Evolutionary conservation across 2,329 filamentous ascomycete genomes (phyloP).

Genomic region (Ophiostoma sp.): DNA sequence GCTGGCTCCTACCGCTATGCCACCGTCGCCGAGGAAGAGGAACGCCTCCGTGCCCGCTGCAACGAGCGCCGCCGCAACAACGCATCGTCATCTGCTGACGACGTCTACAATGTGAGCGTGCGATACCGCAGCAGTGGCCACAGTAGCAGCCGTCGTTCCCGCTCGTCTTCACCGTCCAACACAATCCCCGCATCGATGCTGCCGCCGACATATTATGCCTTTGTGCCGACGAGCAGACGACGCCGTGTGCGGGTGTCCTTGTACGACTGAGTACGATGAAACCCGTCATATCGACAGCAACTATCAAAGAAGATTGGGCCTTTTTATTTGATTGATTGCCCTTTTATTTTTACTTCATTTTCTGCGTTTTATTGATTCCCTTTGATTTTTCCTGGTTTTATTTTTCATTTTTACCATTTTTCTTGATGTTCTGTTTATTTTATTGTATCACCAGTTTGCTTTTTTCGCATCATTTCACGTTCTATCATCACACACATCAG

Average conservation of each 20-base stretch:
- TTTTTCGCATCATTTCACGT: background rate
- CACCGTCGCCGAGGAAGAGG: conserved; percentile 1
- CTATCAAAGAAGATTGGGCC: background rate
- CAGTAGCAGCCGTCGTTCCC: background rate
- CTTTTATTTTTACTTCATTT: background rate
- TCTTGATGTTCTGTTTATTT: background rate
- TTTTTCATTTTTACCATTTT: background rate
- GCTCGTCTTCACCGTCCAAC: background rate
- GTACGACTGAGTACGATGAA: background rate
- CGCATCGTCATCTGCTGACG: background rate
- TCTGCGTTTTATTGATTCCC: background rate
- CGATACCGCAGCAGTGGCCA: background rate
- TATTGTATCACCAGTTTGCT: background rate
- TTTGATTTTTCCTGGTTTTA: background rate
- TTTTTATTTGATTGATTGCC: background rate
- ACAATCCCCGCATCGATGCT: background rate
- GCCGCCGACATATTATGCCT: background rate
- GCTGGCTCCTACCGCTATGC: background rate
- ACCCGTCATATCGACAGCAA: background rate
- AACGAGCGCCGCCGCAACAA: background rate
- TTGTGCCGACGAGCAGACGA: background rate
- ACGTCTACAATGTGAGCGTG: conserved; percentile 12
- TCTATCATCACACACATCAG: background rate
- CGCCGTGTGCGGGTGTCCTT: background rate
- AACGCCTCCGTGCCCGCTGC: background rate